Evolutionary conservation across 805 yeast genomes (phyloP), one percentile per base, ranked within the genome.

Genomic region (Nematodospora valgi): DNA sequence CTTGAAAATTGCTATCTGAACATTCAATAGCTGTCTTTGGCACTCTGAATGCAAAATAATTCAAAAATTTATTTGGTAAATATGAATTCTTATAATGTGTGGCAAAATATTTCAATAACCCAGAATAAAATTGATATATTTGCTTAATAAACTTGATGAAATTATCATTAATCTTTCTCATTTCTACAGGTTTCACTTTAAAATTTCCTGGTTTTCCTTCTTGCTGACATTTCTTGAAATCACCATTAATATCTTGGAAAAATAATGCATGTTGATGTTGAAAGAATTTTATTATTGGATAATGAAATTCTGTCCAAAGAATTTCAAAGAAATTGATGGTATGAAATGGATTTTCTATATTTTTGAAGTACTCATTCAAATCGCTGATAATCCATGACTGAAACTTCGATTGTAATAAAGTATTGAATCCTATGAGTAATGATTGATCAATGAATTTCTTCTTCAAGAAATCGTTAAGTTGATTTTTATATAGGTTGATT

Each of bases 201-300:
- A 60, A 54, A 22, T 42, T 38, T 34, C 27, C 25, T 8, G 39
- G 23, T 30, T 39, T 29, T 43, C 32, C 30, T 35, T 45, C 31
- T 38, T 43, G 12, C 35, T 30, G 34, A 18, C 35, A 37, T 47
- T 46, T 40, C 43, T 51, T 38, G 19, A 52, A 43, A 14, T 52
- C 37, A 7, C 32, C 24, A 5, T 42, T 34, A 32, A 48, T 45
- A 6, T 47, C 43, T 11, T 39, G 37, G 34, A 47, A 58, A 20
- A 54, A 41, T 10, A 36, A 48, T 12, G 51, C 56, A 44, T 63
- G 71, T 21, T 55, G 58, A 13, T 53, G 46, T 48, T 74, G 78
- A 46, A 70, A 80, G 50, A 70, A 70, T 45, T 78, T 80, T 41
- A 81, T 68, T n/a, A n/a, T n/a, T 2, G 86, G 86, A 46, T 78